These are phyloP conservation scores for Aechmea fasciata DNA, from an alignment of 176 grass and related monocot species.

Conservation along the genomic window DNA sequence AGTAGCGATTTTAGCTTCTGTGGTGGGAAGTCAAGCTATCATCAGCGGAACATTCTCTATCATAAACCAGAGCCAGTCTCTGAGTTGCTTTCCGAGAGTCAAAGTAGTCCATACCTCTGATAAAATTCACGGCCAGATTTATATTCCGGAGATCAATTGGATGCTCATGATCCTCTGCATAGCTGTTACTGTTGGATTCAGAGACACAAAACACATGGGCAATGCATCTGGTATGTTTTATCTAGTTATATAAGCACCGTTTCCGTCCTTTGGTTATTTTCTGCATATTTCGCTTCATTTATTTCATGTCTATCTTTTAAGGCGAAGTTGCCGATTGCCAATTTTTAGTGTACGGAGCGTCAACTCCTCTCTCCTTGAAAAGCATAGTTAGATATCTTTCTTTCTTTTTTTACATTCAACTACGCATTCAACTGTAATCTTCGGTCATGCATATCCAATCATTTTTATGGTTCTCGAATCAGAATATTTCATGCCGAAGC, in stretches of 20 bases:
- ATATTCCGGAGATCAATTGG: slow-evolving; percentile 99
- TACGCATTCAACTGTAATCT: background rate
- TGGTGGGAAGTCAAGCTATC: slow-evolving; percentile 97
- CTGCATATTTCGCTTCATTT: background rate
- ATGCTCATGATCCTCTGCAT: slow-evolving; percentile 94
- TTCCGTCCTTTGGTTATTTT: slow-evolving; percentile 8
- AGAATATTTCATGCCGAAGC: background rate
- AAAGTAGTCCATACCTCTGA: slow-evolving; percentile 91
- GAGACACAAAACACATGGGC: slow-evolving; percentile 91
- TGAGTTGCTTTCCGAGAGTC: slow-evolving; percentile 95
- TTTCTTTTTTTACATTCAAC: background rate
- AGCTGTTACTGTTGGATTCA: slow-evolving; percentile 89
- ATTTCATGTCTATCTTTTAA: no score
- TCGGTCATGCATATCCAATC: background rate
- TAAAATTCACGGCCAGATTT: slow-evolving; percentile 95
- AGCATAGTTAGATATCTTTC: background rate
- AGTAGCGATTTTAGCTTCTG: slow-evolving; percentile 84
- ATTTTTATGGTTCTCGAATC: background rate
- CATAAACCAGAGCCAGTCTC: slow-evolving; percentile 87
- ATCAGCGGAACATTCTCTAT: slow-evolving; percentile 98
- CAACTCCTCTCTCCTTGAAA: background rate
- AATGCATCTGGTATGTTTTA: slow-evolving; percentile 79
- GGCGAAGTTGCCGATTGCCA: no score
- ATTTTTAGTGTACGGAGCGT: background rate
- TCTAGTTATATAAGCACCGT: background rate